Evolutionary conservation across 192 early-diverging fungal genomes (phyloP).

Genomic region (Glomus cerebriforme): DNA sequence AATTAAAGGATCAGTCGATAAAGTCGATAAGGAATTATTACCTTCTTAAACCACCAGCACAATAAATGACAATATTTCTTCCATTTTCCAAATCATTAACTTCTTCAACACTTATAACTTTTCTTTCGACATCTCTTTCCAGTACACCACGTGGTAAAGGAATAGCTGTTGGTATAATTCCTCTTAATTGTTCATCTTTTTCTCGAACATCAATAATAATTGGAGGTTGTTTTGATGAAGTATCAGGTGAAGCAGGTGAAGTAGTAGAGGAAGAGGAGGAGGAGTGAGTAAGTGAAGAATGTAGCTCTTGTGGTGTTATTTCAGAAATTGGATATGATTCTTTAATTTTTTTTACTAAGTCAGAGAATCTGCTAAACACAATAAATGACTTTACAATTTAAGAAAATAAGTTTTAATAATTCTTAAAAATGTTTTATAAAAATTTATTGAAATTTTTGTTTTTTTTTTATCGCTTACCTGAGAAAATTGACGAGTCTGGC

Average conservation of each 20-base stretch:
- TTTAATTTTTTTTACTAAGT: not conserved
- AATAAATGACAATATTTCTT: conserved; percentile 53
- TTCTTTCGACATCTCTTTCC: conserved; percentile 49
- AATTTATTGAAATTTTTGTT: not conserved
- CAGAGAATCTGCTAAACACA: not conserved
- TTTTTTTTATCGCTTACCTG: not conserved
- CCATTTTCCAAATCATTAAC: conserved; percentile 42
- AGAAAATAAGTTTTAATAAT: not conserved
- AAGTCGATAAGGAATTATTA: not conserved
- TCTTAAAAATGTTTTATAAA: not conserved
- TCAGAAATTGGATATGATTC: conserved; percentile 28
- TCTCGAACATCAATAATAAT: conserved; percentile 56
- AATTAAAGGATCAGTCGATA: not conserved
- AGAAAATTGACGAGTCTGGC: not conserved
- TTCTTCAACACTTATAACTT: conserved; percentile 44
- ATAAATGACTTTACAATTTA: not conserved
- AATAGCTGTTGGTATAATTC: conserved; percentile 53
- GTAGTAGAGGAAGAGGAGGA: not conserved
- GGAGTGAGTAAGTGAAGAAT: not conserved
- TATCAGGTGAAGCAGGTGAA: too few relatives aligned
- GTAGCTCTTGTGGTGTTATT: conserved; percentile 23
- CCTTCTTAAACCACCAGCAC: conserved; percentile 51
- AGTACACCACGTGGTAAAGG: conserved; percentile 49
- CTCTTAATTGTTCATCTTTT: conserved; percentile 45
- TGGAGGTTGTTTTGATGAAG: conserved; percentile 1